Evolutionary conservation across 495 filamentous ascomycete species (phyloP), one percentile per base, ranked within the genome.

Genomic region (Annulohypoxylon stygium): DNA sequence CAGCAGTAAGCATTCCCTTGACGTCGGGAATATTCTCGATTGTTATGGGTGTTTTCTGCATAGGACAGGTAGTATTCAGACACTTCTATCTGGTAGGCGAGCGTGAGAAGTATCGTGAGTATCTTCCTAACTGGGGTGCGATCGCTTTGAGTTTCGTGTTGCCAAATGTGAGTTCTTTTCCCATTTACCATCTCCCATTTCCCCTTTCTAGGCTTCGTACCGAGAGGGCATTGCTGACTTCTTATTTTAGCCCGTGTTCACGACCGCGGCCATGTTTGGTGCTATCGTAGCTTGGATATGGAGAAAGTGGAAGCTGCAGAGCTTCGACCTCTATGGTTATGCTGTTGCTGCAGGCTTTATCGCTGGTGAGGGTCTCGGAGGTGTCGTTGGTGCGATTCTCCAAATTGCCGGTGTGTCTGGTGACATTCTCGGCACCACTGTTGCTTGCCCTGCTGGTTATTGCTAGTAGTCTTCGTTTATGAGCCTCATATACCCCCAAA

Each of bases 51-150:
- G 77, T 84, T 64, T 76, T 88, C 45, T 84, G 82, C 59, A 79
- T 84, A 33, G 37, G 68, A n/a, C 84, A 86, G 72, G 88, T 88
- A 7, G 25, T 90, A 30, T 41, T 91, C 71, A 83, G 88, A 51
- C 87, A 90, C 81, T 88, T 85, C 79, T 88, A 82, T 67, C 83
- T 89, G 36, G 82, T 83, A 20, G 86, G 87, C 33, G 65, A 78
- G 34, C 82, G 83, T n/a, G 87, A 84, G 65, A 89, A 87, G 81
- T 86, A 86, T 69, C 84, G 87, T 50, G 75, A 79, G 39, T 92
- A 85, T 67, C 83, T 90, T 18, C 90, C 90, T 51, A 92, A 92
- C 83, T 90, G 90, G 85, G 89, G 89, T 76, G 88, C 87, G 23
- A 85, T 91, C 47, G 89, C 86, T 7, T 80, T 92, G 37, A 87